Evolutionary conservation across 441 rosid genomes (phyloP).

Genomic region (Kokia cookei): DNA sequence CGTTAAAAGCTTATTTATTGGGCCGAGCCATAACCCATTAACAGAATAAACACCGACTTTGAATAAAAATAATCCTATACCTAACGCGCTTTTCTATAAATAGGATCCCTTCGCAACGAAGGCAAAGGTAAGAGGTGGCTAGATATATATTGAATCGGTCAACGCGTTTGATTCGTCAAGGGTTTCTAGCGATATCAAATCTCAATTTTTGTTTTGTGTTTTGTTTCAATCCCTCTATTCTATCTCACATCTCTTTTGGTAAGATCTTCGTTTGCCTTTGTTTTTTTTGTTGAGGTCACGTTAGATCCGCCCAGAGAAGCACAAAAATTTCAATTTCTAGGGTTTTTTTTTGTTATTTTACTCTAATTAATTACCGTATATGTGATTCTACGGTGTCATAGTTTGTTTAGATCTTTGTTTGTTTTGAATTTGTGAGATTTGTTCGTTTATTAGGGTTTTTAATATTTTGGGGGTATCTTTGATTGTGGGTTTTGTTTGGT

Average conservation of each 20-base stretch:
- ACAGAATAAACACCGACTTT: too few species aligned
- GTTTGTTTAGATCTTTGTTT: neutral
- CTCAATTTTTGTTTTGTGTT: neutral
- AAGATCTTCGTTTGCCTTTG: constrained; percentile 40
- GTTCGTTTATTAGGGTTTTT: neutral
- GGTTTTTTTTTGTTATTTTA: neutral
- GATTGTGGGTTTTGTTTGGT: constrained; percentile 6
- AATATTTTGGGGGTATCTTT: neutral
- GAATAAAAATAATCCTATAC: too few species aligned
- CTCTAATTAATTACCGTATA: neutral
- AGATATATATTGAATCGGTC: neutral
- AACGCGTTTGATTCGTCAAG: neutral
- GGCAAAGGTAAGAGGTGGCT: neutral
- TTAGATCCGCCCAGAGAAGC: constrained; percentile 6
- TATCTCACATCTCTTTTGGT: constrained; percentile 25
- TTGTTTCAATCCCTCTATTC: neutral
- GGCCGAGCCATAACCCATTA: too few species aligned
- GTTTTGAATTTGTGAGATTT: neutral
- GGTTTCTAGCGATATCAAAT: neutral
- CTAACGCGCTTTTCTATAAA: too few species aligned
- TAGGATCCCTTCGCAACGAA: too few species aligned
- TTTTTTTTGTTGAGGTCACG: constrained; percentile 26
- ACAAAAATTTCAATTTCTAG: constrained; percentile 16
- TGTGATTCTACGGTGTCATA: neutral
- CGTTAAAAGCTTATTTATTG: too few species aligned